Conservation (phyloP, 768 basidiomycete species). For the Gymnopilus junonius region DNA sequence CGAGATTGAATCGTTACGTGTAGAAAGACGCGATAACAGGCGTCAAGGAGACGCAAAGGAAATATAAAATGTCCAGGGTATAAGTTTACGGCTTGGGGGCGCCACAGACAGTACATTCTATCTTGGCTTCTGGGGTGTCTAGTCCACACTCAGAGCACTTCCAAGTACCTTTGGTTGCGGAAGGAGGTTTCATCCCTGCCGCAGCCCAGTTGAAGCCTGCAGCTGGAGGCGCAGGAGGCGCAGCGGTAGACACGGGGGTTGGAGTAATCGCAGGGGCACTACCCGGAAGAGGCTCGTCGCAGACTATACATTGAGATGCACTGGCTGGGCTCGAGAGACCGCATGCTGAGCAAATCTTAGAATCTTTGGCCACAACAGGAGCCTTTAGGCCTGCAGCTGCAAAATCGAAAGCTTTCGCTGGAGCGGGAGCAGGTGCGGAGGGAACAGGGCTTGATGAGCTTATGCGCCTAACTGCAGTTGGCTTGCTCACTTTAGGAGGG, state of each 20-base stretch:
- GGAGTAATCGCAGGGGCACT: neutral
- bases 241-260: neutral
- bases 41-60: neutral
- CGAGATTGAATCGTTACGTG: neutral
- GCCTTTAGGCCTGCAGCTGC: conserved; percentile 60
- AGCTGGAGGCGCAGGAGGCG: conserved; percentile 2
- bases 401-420: conserved; percentile 57
- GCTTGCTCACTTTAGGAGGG: conserved; percentile 8
- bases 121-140: conserved; percentile 47
- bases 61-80: neutral
- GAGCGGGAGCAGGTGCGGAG: conserved; percentile 18
- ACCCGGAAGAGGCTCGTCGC: conserved; percentile 39
- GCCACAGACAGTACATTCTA: conserved; percentile 58
- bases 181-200: conserved; percentile 58
- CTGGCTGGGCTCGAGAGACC: conserved; percentile 49
- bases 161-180: conserved; percentile 47
- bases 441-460: neutral
- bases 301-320: conserved; percentile 53
- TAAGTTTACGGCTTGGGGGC: conserved; percentile 22
- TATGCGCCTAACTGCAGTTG: neutral
- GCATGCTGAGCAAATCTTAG: conserved; percentile 64
- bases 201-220: conserved; percentile 65
- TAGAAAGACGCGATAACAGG: neutral
- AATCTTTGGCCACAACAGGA: conserved; percentile 33
- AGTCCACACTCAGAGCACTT: conserved; percentile 59